Base-by-base conservation (phyloP, 2,329 filamentous ascomycete genomes). In the Myriosclerotinia scirpicola region DNA sequence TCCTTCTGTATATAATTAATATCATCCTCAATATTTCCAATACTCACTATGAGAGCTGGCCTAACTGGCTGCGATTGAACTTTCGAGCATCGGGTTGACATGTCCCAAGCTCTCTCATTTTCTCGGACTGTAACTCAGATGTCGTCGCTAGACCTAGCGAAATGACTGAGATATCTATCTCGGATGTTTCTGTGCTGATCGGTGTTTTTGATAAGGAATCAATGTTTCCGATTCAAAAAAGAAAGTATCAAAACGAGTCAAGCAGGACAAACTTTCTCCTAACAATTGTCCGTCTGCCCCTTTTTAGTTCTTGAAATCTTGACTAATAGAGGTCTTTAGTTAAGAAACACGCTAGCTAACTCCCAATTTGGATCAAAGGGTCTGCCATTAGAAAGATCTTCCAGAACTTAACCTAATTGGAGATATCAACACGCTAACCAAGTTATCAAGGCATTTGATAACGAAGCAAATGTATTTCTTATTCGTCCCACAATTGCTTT, bases 201-300 rank as follows among this genome's bases (percentile, higher is more conserved):
- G 48, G 15, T 26, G 26, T 5, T 52, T 14, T 52, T 12, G 48
- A 52, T 26, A 22, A 15, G 0, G 4, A 14, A 22, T 52, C 22
- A 52, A 14, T 14, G n/a, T 14, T 52, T 26, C 22, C 48, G 9
- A 52, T 52, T 26, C 26, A 12, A 52, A 26, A 2, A n/a, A n/a
- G 8, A 52, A 52, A 1, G 48, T 52, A 52, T 22, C 48, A 2
- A 26, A 52, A 22, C 48, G 48, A 26, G 48, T 11, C 22, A 52
- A 26, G 12, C 11, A 52, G n/a, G 22, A n/a, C n/a, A 52, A 7
- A 14, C 48, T 52, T 15, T 26, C 48, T 11, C 22, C 22, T 12
- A 52, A 1, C 5, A 52, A 52, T 52, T 26, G 79, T 0, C 83
- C 72, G 59, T 60, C 73, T 69, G 74, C 0, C 67, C 70, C 20